Evolutionary conservation across 352 stramenopile genomes (phyloP), one percentile per base, ranked within the genome.

Genomic region (Phytophthora pistaciae): DNA sequence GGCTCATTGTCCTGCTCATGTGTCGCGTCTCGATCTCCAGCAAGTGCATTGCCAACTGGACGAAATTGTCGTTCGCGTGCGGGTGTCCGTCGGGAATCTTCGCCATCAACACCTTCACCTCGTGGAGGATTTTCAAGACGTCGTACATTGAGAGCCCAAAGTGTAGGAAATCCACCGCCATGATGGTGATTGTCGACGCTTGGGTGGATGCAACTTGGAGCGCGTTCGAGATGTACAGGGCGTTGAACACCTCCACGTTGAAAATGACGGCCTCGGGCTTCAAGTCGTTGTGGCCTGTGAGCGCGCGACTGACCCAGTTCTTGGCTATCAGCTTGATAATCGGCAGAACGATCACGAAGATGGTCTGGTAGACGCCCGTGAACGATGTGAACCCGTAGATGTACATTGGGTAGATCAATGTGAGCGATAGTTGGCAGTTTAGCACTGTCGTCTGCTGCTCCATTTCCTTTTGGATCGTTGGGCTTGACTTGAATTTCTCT

Each of bases 251-350:
- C 40, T 90, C 72, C 8, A 79, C 68, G 23, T 83, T 83, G 64
- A 90, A 84, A 11, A 85, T 68, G 5, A 75, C 68, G 6, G 56
- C 31, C 23, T 75, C 21, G 2, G 82, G 72, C 49, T 82, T 84
- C 2, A 63, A n/a, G 31, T 82, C 72, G 16, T 78, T 60, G 3
- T 71, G 31, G 4, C 21, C 60, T 16, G 5, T 20, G 14, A 84
- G 64, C 0, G 50, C 53, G 20, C 64, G 72, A 56, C 69, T 84
- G 1, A 74, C 21, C 49, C 60, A 66, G 23, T 80, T 70, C 13
- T 84, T 84, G 5, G 44, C 72, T 53, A 53, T 50, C 13, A 61
- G 16, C 53, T 71, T 76, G 53, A 65, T 70, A 5, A 68, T 63
- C n/a, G 50, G 68, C 3, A 67, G 48, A 1, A 64, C 56, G 1